These are phyloP conservation scores for Neonectria magnoliae DNA, from an alignment of 2,329 filamentous ascomycete genomes.

Conservation along the genomic window DNA sequence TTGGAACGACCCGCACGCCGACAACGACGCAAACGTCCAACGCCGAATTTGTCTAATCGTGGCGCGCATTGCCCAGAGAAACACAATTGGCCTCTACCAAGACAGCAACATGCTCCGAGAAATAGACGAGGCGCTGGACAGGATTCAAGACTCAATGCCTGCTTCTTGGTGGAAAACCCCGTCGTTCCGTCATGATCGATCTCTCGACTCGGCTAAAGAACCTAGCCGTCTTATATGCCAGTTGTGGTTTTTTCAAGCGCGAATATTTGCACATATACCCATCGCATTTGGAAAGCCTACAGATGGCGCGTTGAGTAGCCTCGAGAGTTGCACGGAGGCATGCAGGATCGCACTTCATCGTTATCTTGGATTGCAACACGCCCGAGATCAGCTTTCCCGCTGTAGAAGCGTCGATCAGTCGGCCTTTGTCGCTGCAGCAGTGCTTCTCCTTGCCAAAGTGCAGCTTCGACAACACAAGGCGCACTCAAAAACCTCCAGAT, in stretches of 20 bases:
- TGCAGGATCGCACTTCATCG: conserved; percentile 26
- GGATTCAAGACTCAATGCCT: conserved; percentile 10
- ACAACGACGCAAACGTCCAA: conserved; percentile 22
- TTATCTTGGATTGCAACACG: conserved; percentile 22
- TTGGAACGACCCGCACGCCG: conserved; percentile 20
- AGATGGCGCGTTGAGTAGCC: neutral
- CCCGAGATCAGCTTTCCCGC: conserved; percentile 19
- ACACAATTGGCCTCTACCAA: conserved; percentile 12
- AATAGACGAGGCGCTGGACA: conserved; percentile 16
- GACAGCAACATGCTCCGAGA: conserved; percentile 7
- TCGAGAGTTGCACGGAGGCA: conserved; percentile 22
- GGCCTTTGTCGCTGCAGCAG: conserved; percentile 12
- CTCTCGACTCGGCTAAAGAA: conserved; percentile 19
- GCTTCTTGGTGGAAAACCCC: conserved; percentile 27
- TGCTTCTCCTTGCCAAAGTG: conserved; percentile 21
- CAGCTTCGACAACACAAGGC: conserved; percentile 5
- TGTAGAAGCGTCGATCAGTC: conserved; percentile 25
- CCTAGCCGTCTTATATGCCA: conserved; percentile 25
- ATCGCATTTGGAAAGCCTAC: conserved; percentile 16
- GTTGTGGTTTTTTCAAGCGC: conserved; percentile 28
- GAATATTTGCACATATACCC: conserved; percentile 19
- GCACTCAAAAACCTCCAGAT: neutral
- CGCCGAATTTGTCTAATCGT: conserved; percentile 21
- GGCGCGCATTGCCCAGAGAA: conserved; percentile 26
- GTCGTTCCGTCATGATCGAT: conserved; percentile 12